Conservation (phyloP, 768 basidiomycete species). For the Rhodotorula kratochvilovae region DNA sequence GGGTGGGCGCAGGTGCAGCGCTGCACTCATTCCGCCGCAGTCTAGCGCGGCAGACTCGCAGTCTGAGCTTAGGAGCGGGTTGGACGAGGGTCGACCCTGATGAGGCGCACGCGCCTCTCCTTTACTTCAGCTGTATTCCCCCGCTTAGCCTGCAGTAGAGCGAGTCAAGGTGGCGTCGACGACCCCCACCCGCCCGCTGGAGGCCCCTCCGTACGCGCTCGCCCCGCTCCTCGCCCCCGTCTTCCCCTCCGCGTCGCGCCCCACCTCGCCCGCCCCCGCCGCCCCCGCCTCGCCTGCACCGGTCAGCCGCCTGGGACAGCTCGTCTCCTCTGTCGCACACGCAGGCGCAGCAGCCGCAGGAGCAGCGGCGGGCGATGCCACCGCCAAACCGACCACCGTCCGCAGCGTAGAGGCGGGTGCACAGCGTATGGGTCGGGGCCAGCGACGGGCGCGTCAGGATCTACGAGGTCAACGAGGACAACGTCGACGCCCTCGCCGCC, state of each 20-base stretch:
- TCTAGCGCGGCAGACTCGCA: too few species aligned
- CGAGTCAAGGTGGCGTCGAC: conserved; percentile 2
- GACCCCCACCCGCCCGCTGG: conserved; percentile 51
- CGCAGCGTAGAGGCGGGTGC: conserved; percentile 8
- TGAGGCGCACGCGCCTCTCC: too few species aligned
- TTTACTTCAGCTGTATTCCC: too few species aligned
- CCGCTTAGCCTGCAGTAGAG: background rate
- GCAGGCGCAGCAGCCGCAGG: background rate
- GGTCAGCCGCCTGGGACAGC: conserved; percentile 12
- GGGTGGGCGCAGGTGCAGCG: too few species aligned
- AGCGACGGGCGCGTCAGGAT: conserved; percentile 3
- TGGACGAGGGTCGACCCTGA: too few species aligned
- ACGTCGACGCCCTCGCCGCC: background rate
- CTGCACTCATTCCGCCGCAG: too few species aligned
- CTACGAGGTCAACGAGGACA: conserved; percentile 11
- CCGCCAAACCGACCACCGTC: conserved; percentile 53
- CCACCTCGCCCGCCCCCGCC: conserved; percentile 26
- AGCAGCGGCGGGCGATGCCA: too few species aligned
- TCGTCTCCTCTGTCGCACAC: conserved; percentile 7
- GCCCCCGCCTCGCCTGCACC: conserved; percentile 39
- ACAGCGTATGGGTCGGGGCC: conserved; percentile 14
- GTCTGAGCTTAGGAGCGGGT: too few species aligned
- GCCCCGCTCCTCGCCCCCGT: conserved; percentile 53
- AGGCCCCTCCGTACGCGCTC: conserved; percentile 62
- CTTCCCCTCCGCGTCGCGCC: conserved; percentile 19